Base-by-base conservation (phyloP, 148 eudicot genomes). In the Camellia japonica region DNA sequence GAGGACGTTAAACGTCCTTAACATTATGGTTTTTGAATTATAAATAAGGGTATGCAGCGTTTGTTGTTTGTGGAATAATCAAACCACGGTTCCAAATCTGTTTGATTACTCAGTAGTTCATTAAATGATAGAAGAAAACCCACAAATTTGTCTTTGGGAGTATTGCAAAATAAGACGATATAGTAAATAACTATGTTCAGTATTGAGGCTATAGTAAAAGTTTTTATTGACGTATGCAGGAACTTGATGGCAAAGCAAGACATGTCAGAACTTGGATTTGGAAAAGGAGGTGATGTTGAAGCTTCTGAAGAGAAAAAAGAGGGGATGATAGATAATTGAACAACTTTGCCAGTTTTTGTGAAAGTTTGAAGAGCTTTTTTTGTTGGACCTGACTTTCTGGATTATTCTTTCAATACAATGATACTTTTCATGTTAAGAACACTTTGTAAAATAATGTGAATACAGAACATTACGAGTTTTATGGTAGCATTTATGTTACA, bases 181-280 rank as follows among this genome's bases (percentile, higher is more conserved):
- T 49, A 49, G 52, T 3, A 49, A 49, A 49, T 49, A 49, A 49
- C 52, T 49, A 7, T 49, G 0, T 49, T 49, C 38, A 30, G 3
- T 18, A 49, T 51, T 8, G 20, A 77, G 58, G 60, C 12, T 23
- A 11, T 63, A 20, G 15, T 51, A 52, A 66, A 11, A 20, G 68
- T 13, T 65, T 30, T 41, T 18, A 15, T 74, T 74, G 77, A 56
- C 43, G 56, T 74, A 52, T 83, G 87, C 91, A 95, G 96, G 92
- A 95, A 95, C 82, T 84, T 95, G 80, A 95, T 95, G 98, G 97
- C 97, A 64, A 95, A 90, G 90, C 98, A 95, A 84, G 93, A 95
- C 75, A 87, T 95, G 93, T 88, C 96, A 41, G 97, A 95, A 84
- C 98, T 95, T 55, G 98, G 98, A 74, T 95, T 95, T 80, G 84